phyloP scores from a whole-genome alignment of 768 basidiomycete species.

The Pulveroboletus sp. region DNA sequence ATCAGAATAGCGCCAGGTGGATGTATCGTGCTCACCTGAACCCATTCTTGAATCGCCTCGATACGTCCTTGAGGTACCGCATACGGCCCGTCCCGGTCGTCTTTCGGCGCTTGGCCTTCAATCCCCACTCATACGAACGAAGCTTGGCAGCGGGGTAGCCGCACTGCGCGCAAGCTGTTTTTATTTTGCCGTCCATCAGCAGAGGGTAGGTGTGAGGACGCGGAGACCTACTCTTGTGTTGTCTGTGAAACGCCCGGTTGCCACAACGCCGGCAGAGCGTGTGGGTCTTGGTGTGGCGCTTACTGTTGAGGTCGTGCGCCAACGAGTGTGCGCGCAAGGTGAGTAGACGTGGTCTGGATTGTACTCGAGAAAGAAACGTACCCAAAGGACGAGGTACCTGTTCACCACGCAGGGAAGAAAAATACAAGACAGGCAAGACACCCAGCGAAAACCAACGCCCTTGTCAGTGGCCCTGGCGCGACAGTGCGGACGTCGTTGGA shows the following conservation, averaged over 20 bases:
- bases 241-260: slow-evolving; percentile 92
- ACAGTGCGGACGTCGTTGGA: background rate
- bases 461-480: slow-evolving; percentile 10
- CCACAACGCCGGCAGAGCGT: slow-evolving; percentile 98
- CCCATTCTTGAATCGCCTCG: slow-evolving; percentile 97
- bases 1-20: background rate
- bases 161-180: slow-evolving; percentile 85
- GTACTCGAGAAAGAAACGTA: slow-evolving; percentile 37
- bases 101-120: slow-evolving; percentile 99
- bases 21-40: slow-evolving; percentile 57
- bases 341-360: background rate
- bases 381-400: slow-evolving; percentile 97
- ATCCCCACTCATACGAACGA: slow-evolving; percentile 96
- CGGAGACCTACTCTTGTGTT: slow-evolving; percentile 85
- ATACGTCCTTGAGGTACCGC: slow-evolving; percentile 87
- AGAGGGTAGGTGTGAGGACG: too few relatives aligned
- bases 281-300: slow-evolving; percentile 95
- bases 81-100: slow-evolving; percentile 98
- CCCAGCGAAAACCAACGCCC: background rate
- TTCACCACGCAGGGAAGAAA: slow-evolving; percentile 11
- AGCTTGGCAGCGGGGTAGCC: slow-evolving; percentile 95
- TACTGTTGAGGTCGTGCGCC: slow-evolving; percentile 45
- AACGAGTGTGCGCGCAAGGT: background rate
- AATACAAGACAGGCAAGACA: background rate
- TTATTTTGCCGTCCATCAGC: too few relatives aligned